These are phyloP conservation scores for Austroboletus olivaceoglutinosus DNA, from an alignment of 1,284 basidiomycete species.

Conservation along the genomic window DNA sequence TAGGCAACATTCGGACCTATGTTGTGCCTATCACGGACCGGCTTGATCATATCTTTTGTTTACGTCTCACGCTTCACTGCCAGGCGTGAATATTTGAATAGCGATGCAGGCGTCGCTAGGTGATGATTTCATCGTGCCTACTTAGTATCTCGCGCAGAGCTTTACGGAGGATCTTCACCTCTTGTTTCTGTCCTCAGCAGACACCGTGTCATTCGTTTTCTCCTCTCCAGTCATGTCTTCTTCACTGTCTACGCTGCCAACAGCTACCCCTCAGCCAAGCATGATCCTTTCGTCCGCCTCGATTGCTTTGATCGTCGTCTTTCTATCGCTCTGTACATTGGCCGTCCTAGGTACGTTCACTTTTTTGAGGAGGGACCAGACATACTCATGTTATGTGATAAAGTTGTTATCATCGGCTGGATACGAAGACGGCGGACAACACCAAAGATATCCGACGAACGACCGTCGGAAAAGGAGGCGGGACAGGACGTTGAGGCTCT, in stretches of 20 bases:
- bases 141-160: constrained; percentile 2
- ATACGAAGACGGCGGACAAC: constrained; percentile 9
- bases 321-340: constrained; percentile 19
- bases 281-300: constrained; percentile 5
- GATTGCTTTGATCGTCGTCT: background rate
- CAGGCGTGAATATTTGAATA: background rate
- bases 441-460: constrained; percentile 2
- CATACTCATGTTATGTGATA: background rate
- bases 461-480: constrained; percentile 1
- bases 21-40: background rate
- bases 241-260: constrained; percentile 1
- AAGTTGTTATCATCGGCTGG: constrained; percentile 13
- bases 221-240: background rate
- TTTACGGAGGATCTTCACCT: background rate
- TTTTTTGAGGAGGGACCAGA: background rate
- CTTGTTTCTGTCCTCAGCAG: background rate
- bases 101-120: constrained; percentile 20
- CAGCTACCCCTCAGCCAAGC: background rate
- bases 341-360: constrained; percentile 20
- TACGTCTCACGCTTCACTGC: background rate
- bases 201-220: background rate
- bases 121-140: constrained; percentile 4
- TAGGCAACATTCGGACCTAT: too few species aligned
- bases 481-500: constrained; percentile 21
- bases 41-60: background rate